Conservation (phyloP, 2,329 filamentous ascomycete species). For the Talaromyces sp. region DNA sequence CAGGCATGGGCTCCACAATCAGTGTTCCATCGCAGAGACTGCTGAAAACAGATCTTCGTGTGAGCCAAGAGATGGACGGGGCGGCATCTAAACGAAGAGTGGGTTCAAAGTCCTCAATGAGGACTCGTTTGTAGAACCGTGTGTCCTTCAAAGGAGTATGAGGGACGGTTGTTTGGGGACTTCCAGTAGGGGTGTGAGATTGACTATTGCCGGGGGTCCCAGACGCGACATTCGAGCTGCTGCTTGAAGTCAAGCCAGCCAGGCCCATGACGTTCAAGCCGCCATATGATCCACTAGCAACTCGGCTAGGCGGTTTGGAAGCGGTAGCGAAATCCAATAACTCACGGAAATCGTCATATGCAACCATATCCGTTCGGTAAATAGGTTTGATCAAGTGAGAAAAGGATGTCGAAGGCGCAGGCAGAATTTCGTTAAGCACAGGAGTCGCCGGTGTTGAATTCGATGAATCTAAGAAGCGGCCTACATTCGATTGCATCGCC, state of each 20-base stretch:
- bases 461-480: constrained; percentile 60
- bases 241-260: constrained; percentile 41
- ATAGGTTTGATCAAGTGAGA: constrained; percentile 80
- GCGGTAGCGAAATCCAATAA: constrained; percentile 69
- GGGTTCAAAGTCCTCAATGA: constrained; percentile 91
- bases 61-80: constrained; percentile 90
- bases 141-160: constrained; percentile 73
- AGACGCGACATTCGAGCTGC: constrained; percentile 57
- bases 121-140: constrained; percentile 86
- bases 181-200: constrained; percentile 50
- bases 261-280: constrained; percentile 61
- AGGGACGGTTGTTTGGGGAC: constrained; percentile 44
- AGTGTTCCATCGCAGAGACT: constrained; percentile 82
- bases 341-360: constrained; percentile 81
- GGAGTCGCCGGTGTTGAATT: constrained; percentile 52
- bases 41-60: constrained; percentile 76
- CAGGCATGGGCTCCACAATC: constrained; percentile 82
- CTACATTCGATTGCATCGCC: constrained; percentile 47
- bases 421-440: constrained; percentile 54
- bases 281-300: constrained; percentile 69
- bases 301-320: constrained; percentile 62
- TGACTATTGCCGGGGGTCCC: constrained; percentile 50
- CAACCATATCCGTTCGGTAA: constrained; percentile 73
- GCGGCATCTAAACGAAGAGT: constrained; percentile 86
- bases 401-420: constrained; percentile 69